Evolutionary conservation across 176 grass and related monocot genomes (phyloP).

Genomic region (Oryza punctata): DNA sequence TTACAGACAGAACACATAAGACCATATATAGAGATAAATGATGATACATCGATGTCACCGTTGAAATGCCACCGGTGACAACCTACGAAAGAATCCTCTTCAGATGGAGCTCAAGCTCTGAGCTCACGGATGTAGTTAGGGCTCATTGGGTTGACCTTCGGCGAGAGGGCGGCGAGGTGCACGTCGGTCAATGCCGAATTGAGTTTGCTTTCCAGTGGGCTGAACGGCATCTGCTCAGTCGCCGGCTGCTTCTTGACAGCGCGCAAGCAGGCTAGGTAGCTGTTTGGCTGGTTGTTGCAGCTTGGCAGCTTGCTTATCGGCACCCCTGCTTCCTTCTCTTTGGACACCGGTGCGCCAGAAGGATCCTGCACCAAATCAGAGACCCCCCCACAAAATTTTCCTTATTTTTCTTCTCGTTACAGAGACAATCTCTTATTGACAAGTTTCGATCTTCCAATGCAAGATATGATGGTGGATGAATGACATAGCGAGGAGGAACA

Average conservation of each 20-base stretch:
- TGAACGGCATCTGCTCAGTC: constrained; percentile 63
- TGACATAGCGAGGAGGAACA: constrained; percentile 5
- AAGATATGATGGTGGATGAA: not conserved
- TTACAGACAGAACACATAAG: not conserved
- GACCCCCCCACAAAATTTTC: not conserved
- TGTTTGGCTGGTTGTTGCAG: constrained; percentile 67
- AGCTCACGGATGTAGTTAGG: constrained; percentile 53
- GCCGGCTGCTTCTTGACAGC: constrained; percentile 42
- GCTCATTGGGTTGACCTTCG: constrained; percentile 48
- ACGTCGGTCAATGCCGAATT: constrained; percentile 40
- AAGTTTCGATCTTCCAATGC: constrained; percentile 10
- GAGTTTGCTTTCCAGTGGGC: constrained; percentile 75
- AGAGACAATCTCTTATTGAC: not conserved
- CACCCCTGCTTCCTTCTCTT: constrained; percentile 64
- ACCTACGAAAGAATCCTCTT: not conserved
- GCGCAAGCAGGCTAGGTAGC: constrained; percentile 71
- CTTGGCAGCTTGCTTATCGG: constrained; percentile 60
- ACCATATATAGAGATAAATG: not conserved
- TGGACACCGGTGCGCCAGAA: constrained; percentile 65
- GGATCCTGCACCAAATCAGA: constrained; percentile 64
- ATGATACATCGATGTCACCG: constrained; percentile 22
- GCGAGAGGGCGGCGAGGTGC: not conserved
- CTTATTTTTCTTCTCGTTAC: not conserved
- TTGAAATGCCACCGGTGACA: not conserved
- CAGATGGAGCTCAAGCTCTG: constrained; percentile 26